phyloP scores from a whole-genome alignment of 306 rosid genomes.

The Quercus dentata region DNA sequence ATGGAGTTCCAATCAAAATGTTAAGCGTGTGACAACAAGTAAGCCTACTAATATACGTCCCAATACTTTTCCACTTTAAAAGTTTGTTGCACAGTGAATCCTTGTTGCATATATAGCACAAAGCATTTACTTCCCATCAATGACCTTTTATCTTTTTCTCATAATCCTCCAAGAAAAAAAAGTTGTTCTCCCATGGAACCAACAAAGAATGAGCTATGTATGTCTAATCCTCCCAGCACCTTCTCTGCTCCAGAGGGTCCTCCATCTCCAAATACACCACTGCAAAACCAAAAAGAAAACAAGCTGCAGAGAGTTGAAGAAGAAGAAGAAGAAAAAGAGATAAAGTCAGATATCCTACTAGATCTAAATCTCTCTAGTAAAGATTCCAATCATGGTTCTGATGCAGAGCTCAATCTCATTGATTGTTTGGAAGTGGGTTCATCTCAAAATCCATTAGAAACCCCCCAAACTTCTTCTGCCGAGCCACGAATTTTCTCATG shows the following conservation, averaged over 20 bases:
- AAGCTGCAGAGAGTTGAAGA: constrained; percentile 23
- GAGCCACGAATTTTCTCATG: constrained; percentile 60
- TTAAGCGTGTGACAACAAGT: neutral
- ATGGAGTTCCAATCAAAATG: neutral
- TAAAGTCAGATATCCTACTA: constrained; percentile 14
- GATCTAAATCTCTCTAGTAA: constrained; percentile 41
- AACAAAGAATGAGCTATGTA: constrained; percentile 16
- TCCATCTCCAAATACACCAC: constrained; percentile 53
- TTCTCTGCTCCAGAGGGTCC: constrained; percentile 30
- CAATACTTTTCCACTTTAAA: neutral
- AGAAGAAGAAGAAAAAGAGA: constrained; percentile 32
- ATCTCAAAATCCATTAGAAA: constrained; percentile 15
- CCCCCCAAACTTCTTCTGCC: constrained; percentile 7
- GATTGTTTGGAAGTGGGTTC: constrained; percentile 42
- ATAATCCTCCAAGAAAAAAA: constrained; percentile 9
- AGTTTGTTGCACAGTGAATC: constrained; percentile 4
- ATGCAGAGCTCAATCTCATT: constrained; percentile 49
- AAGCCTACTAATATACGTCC: neutral
- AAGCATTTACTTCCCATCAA: constrained; percentile 19
- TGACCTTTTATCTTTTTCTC: constrained; percentile 10
- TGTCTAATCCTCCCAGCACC: neutral
- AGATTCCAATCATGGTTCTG: constrained; percentile 10
- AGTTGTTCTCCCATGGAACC: constrained; percentile 36
- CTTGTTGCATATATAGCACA: constrained; percentile 32
- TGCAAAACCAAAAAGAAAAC: constrained; percentile 41